phyloP scores from a whole-genome alignment of 192 early-diverging fungal species.

The Anaeromyces robustus region DNA sequence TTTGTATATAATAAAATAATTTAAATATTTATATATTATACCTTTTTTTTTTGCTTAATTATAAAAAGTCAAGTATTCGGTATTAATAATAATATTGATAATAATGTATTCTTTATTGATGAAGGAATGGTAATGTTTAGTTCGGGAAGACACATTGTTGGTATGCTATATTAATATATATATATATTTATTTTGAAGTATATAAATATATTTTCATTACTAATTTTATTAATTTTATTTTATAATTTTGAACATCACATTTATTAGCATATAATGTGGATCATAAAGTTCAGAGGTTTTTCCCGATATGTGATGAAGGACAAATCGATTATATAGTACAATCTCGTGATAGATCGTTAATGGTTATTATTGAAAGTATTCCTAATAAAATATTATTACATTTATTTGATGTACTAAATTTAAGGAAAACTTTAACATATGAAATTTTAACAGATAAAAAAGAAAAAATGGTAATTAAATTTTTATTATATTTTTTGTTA shows the following conservation, averaged over 20 bases:
- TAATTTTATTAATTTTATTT: too few relatives aligned
- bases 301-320: background rate
- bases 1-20: too few relatives aligned
- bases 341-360: background rate
- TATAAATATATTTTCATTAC: too few relatives aligned
- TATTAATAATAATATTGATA: background rate
- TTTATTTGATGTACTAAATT: background rate
- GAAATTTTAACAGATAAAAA: background rate
- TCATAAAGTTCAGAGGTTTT: background rate
- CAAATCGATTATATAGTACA: background rate
- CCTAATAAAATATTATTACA: background rate
- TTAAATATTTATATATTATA: too few relatives aligned
- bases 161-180: too few relatives aligned
- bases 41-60: too few relatives aligned
- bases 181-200: too few relatives aligned
- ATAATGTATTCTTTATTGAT: background rate
- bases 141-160: background rate
- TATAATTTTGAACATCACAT: too few relatives aligned
- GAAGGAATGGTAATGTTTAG: background rate
- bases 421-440: background rate
- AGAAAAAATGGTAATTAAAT: background rate
- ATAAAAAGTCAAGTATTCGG: background rate
- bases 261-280: background rate
- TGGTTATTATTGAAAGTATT: background rate
- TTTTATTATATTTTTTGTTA: too few relatives aligned